Base-by-base conservation (phyloP, 441 rosid species). In the Sinapis alba region DNA sequence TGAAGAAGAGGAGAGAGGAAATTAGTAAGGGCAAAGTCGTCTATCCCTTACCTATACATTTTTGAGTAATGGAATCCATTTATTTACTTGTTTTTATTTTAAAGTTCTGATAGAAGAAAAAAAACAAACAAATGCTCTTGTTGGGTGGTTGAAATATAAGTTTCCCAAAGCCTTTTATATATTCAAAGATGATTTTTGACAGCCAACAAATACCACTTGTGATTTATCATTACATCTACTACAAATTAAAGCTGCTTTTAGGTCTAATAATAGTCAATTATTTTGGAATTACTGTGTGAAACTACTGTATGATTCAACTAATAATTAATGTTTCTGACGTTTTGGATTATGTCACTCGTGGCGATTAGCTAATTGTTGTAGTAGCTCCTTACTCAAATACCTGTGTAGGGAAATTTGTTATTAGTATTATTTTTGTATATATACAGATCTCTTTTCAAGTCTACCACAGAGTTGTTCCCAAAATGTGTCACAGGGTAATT, bases 81-180 rank as follows among this genome's bases (percentile, higher is more conserved):
- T 5, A 9, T 51, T 51, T 19, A 1, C 5, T 51, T 51, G 26
- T 51, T 51, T 51, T 15, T 19, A 51, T 51, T 19, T 27, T 21
- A 4, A 45, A 60, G 59, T 7, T 16, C 12, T 34, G 73, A 36
- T 75, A 51, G 24, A 12, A 18, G 13, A 24, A 68, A 6, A 26
- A 6, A 24, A 68, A 2, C 12, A 12, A 9, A 68, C 32, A 68
- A 75, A 62, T 4, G 34, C 64, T 61, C 19, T 75, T 6, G 79
- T 75, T 61, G 73, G 79, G 78, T 75, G 45, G 73, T 75, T 75
- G 78, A 68, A 20, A 26, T 32, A 21, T 26, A 61, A 50, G 56
- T 74, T 60, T 59, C 51, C 65, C 66, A 4, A 47, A 47, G 53
- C 19, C 57, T 66, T 8, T 2, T 11, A 10, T 27, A 10, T 27